Evolutionary conservation across 2,329 filamentous ascomycete genomes (phyloP), one percentile per base, ranked within the genome.

Genomic region (Pseudonectria buxi): DNA sequence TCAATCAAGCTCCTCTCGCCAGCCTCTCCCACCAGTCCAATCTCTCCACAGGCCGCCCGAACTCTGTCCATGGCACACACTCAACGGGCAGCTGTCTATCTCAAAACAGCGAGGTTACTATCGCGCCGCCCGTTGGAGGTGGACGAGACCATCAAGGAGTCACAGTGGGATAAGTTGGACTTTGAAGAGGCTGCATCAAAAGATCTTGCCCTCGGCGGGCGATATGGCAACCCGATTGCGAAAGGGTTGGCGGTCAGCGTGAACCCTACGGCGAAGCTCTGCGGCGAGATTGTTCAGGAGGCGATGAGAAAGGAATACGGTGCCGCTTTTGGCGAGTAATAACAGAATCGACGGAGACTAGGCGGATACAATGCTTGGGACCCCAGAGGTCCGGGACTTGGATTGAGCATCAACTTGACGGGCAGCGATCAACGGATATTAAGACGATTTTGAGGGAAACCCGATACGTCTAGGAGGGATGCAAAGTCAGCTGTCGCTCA

Each of bases 11-110:
- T 83, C 31, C 69, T 78, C 26, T 73, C 72, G 6, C 81, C 80
- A 0, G 50, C 60, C 1, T 68, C 64, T 1, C 55, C 68, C 2
- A 63, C 63, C 15, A 61, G 68, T 2, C 61, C 73, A 11, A 64
- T 87, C 24, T 86, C 82, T 3, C 69, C 76, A 6, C 72, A 78
- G 33, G 74, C 77, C 22, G 78, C 76, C 10, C 78, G 74, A 38
- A 80, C 83, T 0, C 62, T 90, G 7, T 76, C 80, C 2, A 76
- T 80, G 46, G 78, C 82, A 4, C 76, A 85, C 49, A 87, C 83
- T 0, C 84, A 89, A 56, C 72, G 82, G 32, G 83, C 74, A 3
- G 76, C 77, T 24, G 61, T 83, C 25, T 81, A 80, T 46, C 71
- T 78, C 43, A 66, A 67, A 44, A 78, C 76, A 2, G 67, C 73